Evolutionary conservation across 2,329 filamentous ascomycete species (phyloP).

Genomic region (Neospermospora avenae): DNA sequence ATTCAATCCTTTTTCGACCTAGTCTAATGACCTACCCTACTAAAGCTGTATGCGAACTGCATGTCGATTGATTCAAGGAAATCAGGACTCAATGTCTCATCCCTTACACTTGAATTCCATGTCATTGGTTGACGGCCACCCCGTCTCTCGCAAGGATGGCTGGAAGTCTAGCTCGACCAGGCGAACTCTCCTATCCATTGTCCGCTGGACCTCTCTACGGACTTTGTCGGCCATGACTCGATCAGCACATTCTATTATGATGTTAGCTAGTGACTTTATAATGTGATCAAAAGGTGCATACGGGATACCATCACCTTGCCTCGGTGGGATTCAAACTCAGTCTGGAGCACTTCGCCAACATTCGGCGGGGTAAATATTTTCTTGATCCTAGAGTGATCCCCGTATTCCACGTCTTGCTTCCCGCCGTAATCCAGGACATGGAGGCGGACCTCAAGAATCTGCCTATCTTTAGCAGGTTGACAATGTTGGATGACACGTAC

Average conservation of each 20-base stretch:
- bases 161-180: slow-evolving; percentile 20
- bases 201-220: slow-evolving; percentile 6
- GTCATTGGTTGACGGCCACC: background rate
- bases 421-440: background rate
- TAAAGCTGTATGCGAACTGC: background rate
- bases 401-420: slow-evolving; percentile 6
- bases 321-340: slow-evolving; percentile 8
- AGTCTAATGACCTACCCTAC: background rate
- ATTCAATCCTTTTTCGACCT: background rate
- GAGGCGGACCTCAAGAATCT: background rate
- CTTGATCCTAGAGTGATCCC: slow-evolving; percentile 12
- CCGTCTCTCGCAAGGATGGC: slow-evolving; percentile 5
- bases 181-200: slow-evolving; percentile 13
- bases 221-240: slow-evolving; percentile 5
- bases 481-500: background rate
- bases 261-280: slow-evolving; percentile 1
- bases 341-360: slow-evolving; percentile 6
- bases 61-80: background rate
- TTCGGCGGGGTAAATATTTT: slow-evolving; percentile 5
- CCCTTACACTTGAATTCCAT: slow-evolving; percentile 18
- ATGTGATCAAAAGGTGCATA: background rate
- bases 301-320: slow-evolving; percentile 17
- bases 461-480: background rate
- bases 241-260: slow-evolving; percentile 11
- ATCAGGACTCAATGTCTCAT: background rate